phyloP scores from a whole-genome alignment of 352 stramenopile species.

The Phytophthora fragariaefolia region DNA sequence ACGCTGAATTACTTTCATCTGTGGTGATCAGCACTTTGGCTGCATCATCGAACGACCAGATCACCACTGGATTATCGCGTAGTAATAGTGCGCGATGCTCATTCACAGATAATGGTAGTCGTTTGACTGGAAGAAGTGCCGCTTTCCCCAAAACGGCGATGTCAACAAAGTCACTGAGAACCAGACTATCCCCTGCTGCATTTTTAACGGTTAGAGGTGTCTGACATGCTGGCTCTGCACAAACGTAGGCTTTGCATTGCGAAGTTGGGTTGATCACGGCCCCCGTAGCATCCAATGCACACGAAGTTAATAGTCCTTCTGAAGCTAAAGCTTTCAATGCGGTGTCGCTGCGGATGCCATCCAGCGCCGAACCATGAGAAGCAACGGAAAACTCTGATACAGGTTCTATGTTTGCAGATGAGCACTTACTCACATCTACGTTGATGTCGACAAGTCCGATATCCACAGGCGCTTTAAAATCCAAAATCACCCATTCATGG shows the following conservation, averaged over 20 bases:
- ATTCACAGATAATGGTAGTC: constrained; percentile 56
- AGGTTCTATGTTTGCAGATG: constrained; percentile 28
- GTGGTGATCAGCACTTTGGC: constrained; percentile 34
- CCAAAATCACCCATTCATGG: constrained; percentile 77
- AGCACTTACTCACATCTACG: constrained; percentile 47
- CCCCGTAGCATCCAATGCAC: constrained; percentile 37
- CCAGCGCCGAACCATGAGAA: constrained; percentile 42
- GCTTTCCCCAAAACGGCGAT: constrained; percentile 51
- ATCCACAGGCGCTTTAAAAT: constrained; percentile 43
- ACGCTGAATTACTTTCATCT: not conserved
- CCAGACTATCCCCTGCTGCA: constrained; percentile 30
- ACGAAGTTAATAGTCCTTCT: constrained; percentile 14
- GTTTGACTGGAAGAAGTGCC: constrained; percentile 41
- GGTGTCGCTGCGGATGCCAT: constrained; percentile 34
- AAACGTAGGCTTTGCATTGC: constrained; percentile 35
- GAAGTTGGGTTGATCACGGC: constrained; percentile 20
- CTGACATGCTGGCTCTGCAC: constrained; percentile 41
- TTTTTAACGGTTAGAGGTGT: constrained; percentile 6
- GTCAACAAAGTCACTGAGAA: constrained; percentile 64
- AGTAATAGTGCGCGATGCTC: constrained; percentile 61
- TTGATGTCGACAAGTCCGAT: constrained; percentile 68
- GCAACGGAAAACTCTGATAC: constrained; percentile 55
- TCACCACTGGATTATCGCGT: constrained; percentile 62
- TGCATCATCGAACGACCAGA: constrained; percentile 66
- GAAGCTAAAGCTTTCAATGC: constrained; percentile 19